Conservation (phyloP, 2,329 filamentous ascomycete genomes). For the Xylaria digitata region DNA sequence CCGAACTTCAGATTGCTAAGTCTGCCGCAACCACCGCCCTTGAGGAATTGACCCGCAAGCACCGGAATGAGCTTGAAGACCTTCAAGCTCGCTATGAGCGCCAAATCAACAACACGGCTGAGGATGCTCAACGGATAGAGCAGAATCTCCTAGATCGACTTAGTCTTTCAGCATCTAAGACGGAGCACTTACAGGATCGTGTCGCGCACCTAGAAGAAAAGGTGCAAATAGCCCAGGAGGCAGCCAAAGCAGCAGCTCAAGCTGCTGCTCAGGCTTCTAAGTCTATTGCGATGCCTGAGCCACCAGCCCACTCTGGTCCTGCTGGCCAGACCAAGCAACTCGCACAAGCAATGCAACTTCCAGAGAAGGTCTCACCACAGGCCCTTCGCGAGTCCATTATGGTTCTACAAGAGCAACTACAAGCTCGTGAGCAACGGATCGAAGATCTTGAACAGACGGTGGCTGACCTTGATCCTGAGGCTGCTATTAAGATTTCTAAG, state of each 20-base stretch:
- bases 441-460: slow-evolving; percentile 84
- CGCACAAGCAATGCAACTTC: slow-evolving; percentile 63
- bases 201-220: slow-evolving; percentile 88
- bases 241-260: slow-evolving; percentile 83
- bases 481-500: slow-evolving; percentile 85
- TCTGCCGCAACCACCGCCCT: slow-evolving; percentile 55
- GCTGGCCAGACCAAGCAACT: slow-evolving; percentile 54
- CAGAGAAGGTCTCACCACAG: slow-evolving; percentile 92
- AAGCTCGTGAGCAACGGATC: slow-evolving; percentile 90
- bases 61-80: slow-evolving; percentile 78
- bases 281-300: slow-evolving; percentile 54
- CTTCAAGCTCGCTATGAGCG: slow-evolving; percentile 80
- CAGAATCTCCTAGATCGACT: slow-evolving; percentile 84
- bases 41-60: slow-evolving; percentile 59
- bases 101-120: slow-evolving; percentile 76
- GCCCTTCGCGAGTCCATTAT: slow-evolving; percentile 95
- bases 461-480: slow-evolving; percentile 77
- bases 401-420: slow-evolving; percentile 95
- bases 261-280: slow-evolving; percentile 59
- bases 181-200: slow-evolving; percentile 86
- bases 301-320: slow-evolving; percentile 59
- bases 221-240: slow-evolving; percentile 88
- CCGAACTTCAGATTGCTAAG: slow-evolving; percentile 57
- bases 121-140: slow-evolving; percentile 85
- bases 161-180: slow-evolving; percentile 83